Conservation (phyloP, 2,329 filamentous ascomycete genomes). For the Pleurostoma richardsiae region DNA sequence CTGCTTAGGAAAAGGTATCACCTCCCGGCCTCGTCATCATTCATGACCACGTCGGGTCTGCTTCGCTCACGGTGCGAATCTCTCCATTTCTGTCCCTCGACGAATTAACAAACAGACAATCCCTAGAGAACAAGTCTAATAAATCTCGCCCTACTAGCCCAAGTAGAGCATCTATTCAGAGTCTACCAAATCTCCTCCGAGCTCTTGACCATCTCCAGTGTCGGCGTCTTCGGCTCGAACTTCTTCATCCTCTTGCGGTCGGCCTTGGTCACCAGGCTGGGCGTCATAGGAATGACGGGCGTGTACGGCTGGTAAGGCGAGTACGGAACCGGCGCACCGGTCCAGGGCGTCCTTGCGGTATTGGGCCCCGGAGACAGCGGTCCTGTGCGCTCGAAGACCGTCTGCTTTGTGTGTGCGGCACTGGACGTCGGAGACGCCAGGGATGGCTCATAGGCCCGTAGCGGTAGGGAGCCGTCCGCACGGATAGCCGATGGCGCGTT, state of each 20-base stretch:
- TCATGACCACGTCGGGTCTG: too few relatives aligned
- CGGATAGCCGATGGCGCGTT: conserved; percentile 51
- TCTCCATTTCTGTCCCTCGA: too few relatives aligned
- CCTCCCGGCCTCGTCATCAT: too few relatives aligned
- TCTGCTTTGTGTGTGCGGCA: conserved; percentile 50
- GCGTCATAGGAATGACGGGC: conserved; percentile 70
- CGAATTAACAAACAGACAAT: not conserved
- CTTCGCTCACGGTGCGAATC: too few relatives aligned
- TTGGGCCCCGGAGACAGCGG: conserved; percentile 47
- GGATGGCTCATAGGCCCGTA: conserved; percentile 58
- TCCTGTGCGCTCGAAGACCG: conserved; percentile 53
- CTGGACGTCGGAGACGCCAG: conserved; percentile 42
- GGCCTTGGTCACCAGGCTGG: conserved; percentile 65
- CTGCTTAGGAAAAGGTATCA: too few relatives aligned
- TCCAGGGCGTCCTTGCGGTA: conserved; percentile 55
- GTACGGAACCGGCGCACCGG: conserved; percentile 62
- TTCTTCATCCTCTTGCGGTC: conserved; percentile 66
- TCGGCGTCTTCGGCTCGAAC: conserved; percentile 58
- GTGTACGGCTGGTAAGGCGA: conserved; percentile 76
- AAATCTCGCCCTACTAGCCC: conserved; percentile 4
- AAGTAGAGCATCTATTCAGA: not conserved
- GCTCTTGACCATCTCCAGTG: conserved; percentile 55
- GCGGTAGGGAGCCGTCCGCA: conserved; percentile 50
- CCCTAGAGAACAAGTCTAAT: conserved; percentile 1
- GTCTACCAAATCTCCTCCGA: conserved; percentile 60